These are phyloP conservation scores for Talaromyces sp. DNA, from an alignment of 2,329 filamentous ascomycete genomes.

Conservation along the genomic window DNA sequence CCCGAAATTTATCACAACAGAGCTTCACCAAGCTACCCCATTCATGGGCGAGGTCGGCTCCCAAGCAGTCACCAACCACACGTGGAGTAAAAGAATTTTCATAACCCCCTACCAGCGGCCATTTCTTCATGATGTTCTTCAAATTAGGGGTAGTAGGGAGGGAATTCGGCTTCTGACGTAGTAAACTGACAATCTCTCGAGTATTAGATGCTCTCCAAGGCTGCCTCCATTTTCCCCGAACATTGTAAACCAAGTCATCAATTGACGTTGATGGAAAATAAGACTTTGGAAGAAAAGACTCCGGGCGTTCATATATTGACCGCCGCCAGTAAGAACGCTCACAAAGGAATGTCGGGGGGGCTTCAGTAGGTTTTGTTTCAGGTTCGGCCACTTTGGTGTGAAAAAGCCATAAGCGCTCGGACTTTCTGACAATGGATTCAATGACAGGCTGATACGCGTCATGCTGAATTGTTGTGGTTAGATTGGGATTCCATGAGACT, in stretches of 20 bases:
- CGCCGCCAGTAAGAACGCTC: constrained; percentile 32
- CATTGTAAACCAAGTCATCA: background rate
- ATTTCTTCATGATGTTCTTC: constrained; percentile 29
- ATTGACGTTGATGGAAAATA: too few species aligned
- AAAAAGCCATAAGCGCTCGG: constrained; percentile 2
- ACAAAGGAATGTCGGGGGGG: background rate
- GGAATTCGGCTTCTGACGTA: background rate
- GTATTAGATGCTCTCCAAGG: background rate
- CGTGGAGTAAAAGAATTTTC: constrained; percentile 27
- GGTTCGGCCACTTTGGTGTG: background rate
- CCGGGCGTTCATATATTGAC: constrained; percentile 36
- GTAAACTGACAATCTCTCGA: constrained; percentile 4
- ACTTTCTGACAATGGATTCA: constrained; percentile 26
- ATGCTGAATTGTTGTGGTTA: constrained; percentile 44
- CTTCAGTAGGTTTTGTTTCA: background rate
- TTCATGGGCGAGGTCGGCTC: constrained; percentile 34
- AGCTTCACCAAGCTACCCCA: constrained; percentile 47
- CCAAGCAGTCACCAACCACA: constrained; percentile 42
- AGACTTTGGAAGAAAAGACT: background rate
- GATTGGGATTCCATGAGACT: constrained; percentile 40
- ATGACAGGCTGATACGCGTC: constrained; percentile 27
- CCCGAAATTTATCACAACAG: constrained; percentile 27
- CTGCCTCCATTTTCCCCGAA: background rate
- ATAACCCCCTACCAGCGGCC: constrained; percentile 41
- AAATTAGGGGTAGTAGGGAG: constrained; percentile 23